Evolutionary conservation across 768 basidiomycete genomes (phyloP).

Genomic region (Auriscalpium orientale): DNA sequence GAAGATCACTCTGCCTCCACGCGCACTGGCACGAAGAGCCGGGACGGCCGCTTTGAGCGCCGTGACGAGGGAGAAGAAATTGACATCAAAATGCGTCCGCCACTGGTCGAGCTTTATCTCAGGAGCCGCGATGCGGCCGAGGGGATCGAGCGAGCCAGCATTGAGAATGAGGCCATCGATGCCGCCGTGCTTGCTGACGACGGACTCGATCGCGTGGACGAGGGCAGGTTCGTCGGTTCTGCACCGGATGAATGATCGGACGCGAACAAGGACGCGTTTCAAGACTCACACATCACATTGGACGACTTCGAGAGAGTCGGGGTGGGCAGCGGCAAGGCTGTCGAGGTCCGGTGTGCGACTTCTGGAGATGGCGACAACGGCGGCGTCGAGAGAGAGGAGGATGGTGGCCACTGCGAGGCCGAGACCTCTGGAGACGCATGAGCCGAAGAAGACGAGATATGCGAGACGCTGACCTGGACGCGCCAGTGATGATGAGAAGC

Average conservation of each 20-base stretch:
- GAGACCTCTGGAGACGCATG: conserved; percentile 44
- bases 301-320: conserved; percentile 39
- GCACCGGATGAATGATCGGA: conserved; percentile 3
- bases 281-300: conserved; percentile 71
- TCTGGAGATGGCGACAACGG: conserved; percentile 74
- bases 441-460: not conserved
- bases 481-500: conserved; percentile 77
- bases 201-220: conserved; percentile 46
- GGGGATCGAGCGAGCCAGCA: conserved; percentile 70
- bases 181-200: conserved; percentile 44
- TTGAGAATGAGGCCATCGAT: conserved; percentile 81
- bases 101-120: conserved; percentile 47
- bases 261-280: not conserved
- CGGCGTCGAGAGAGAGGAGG: conserved; percentile 55
- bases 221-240: conserved; percentile 56
- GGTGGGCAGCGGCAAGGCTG: conserved; percentile 35
- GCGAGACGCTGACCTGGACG: conserved; percentile 49
- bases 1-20: conserved; percentile 65
- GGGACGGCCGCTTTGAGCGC: conserved; percentile 64
- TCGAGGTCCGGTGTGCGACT: conserved; percentile 57
- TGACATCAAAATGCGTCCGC: conserved; percentile 74
- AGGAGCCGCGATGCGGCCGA: conserved; percentile 49
- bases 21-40: conserved; percentile 49
- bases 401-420: conserved; percentile 72
- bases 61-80: conserved; percentile 78